phyloP scores from a whole-genome alignment of 306 rosid species.

The Senna tora region DNA sequence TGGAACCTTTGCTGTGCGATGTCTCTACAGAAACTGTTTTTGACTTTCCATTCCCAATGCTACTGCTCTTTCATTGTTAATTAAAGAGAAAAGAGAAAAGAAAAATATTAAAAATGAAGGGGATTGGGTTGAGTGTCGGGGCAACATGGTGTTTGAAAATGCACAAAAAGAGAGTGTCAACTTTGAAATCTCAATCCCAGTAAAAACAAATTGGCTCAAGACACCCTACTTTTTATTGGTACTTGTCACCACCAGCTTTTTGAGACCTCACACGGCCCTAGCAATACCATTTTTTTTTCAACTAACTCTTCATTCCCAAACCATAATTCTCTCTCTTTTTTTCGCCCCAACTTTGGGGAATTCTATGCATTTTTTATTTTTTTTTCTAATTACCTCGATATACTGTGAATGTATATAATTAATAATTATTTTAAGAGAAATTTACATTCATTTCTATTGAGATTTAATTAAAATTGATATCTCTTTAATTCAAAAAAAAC shows the following conservation, averaged over 20 bases:
- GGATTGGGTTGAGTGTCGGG: background rate
- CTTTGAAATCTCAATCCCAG: background rate
- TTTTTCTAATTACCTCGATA: background rate
- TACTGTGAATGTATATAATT: background rate
- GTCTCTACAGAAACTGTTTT: no score
- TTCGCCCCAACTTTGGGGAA: background rate
- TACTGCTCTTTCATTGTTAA: background rate
- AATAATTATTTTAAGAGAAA: no score
- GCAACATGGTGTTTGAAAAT: conserved; percentile 16
- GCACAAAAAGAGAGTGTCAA: conserved; percentile 32
- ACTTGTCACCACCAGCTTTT: conserved; percentile 56
- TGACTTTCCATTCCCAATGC: no score
- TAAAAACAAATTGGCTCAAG: background rate
- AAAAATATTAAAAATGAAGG: background rate
- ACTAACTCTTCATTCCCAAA: background rate
- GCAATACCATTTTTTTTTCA: conserved; percentile 12
- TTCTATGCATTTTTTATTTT: background rate
- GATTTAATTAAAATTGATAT: no score
- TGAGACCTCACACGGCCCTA: conserved; percentile 38
- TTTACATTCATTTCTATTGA: no score
- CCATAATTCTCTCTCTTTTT: background rate
- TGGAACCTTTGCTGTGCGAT: no score
- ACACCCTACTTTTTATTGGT: conserved; percentile 53
- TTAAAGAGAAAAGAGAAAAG: background rate
- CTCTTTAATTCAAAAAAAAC: no score